phyloP scores from a whole-genome alignment of 768 basidiomycete genomes.

The Lepiota venenata region DNA sequence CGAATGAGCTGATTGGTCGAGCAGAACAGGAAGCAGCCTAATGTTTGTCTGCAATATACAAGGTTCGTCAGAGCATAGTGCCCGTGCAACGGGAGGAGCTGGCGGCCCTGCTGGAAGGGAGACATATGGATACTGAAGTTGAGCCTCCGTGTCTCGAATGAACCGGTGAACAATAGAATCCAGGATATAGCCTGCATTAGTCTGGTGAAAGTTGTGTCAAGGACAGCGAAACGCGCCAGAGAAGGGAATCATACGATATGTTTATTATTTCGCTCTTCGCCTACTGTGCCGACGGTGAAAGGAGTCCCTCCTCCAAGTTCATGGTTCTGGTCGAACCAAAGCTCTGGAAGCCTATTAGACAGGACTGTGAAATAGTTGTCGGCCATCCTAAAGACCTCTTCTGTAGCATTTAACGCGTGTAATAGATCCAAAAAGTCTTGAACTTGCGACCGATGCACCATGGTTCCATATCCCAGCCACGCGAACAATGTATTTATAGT shows the following conservation, averaged over 20 bases:
- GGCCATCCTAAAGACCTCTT: slow-evolving; percentile 58
- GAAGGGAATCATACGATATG: slow-evolving; percentile 48
- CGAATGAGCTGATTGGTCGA: slow-evolving; percentile 18
- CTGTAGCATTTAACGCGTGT: slow-evolving; percentile 35
- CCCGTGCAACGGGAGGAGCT: slow-evolving; percentile 19
- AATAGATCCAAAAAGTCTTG: slow-evolving; percentile 49
- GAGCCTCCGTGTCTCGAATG: background rate
- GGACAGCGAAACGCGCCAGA: slow-evolving; percentile 3
- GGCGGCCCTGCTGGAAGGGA: slow-evolving; percentile 15
- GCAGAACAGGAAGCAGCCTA: slow-evolving; percentile 32
- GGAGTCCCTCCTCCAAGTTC: slow-evolving; percentile 56
- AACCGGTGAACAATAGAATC: slow-evolving; percentile 25
- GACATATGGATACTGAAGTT: slow-evolving; percentile 21
- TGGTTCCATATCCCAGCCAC: slow-evolving; percentile 65
- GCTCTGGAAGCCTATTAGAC: slow-evolving; percentile 50
- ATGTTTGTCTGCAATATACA: slow-evolving; percentile 56
- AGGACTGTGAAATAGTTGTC: slow-evolving; percentile 69
- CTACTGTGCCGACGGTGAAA: slow-evolving; percentile 59
- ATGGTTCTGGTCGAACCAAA: slow-evolving; percentile 65
- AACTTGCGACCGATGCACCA: slow-evolving; percentile 42
- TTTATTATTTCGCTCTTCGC: slow-evolving; percentile 50
- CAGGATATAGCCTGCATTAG: slow-evolving; percentile 42
- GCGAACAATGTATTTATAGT: slow-evolving; percentile 53
- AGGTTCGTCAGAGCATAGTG: slow-evolving; percentile 39
- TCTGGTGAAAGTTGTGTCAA: slow-evolving; percentile 25